Conservation (phyloP, 345 rosid genomes). For the Lumnitzera racemosa region DNA sequence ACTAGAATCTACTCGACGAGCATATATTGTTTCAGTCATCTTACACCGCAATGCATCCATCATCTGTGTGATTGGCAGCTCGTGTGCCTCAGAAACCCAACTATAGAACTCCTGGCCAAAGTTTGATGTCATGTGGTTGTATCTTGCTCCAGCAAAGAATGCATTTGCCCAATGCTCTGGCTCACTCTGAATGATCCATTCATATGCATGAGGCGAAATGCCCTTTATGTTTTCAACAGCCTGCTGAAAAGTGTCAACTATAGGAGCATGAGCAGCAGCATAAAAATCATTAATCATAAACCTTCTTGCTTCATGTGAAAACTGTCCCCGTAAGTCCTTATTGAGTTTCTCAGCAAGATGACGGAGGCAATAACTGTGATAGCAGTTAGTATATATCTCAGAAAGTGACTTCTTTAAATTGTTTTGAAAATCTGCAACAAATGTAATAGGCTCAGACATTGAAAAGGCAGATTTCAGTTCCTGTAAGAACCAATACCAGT, state of each 20-base stretch:
- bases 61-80: slow-evolving; percentile 88
- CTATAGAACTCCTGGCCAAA: slow-evolving; percentile 74
- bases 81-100: slow-evolving; percentile 88
- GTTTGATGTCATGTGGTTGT: slow-evolving; percentile 61
- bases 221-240: slow-evolving; percentile 57
- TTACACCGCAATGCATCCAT: slow-evolving; percentile 67
- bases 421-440: slow-evolving; percentile 73
- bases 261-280: slow-evolving; percentile 67
- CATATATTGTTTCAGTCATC: slow-evolving; percentile 78
- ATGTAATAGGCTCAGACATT: slow-evolving; percentile 47
- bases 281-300: slow-evolving; percentile 75
- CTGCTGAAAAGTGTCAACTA: slow-evolving; percentile 46
- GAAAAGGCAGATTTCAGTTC: slow-evolving; percentile 64
- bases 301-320: slow-evolving; percentile 89
- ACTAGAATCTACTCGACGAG: slow-evolving; percentile 53
- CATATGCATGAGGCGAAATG: slow-evolving; percentile 72
- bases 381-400: slow-evolving; percentile 60
- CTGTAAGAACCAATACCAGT: slow-evolving; percentile 80
- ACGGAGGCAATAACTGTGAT: slow-evolving; percentile 73
- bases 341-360: slow-evolving; percentile 75
- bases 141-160: slow-evolving; percentile 67
- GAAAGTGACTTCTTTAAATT: slow-evolving; percentile 63
- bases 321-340: slow-evolving; percentile 67
- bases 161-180: slow-evolving; percentile 92
- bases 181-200: slow-evolving; percentile 78